A percentile compares a stretch with the other conserved stretches of the same genome.
Evolutionary conservation across 202 grass and related monocot genomes (phyloP).

Genomic region (Schoenoplectus tabernaemontani): DNA sequence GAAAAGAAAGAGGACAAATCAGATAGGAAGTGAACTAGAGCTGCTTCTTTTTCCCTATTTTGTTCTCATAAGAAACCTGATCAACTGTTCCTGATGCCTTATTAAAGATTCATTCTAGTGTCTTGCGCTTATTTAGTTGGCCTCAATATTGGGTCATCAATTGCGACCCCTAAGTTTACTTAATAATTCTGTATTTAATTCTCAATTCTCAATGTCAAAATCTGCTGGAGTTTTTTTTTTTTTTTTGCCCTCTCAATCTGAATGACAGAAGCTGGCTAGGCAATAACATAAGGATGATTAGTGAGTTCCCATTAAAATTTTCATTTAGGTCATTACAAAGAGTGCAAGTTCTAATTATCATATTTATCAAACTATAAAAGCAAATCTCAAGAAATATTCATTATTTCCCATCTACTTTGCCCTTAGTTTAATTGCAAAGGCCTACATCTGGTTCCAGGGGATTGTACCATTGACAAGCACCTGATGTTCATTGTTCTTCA

Average conservation of each 20-base stretch:
- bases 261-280: not conserved
- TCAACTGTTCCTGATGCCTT: not conserved
- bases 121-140: not conserved
- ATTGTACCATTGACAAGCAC: conserved; percentile 12
- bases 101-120: not conserved
- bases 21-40: not conserved
- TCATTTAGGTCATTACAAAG: conserved; percentile 1
- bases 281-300: not conserved
- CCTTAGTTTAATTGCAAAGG: conserved; percentile 8
- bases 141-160: not conserved
- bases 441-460: conserved; percentile 8
- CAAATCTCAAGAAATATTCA: not conserved
- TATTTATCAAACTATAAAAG: not conserved
- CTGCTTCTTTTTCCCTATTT: not conserved
- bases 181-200: not conserved
- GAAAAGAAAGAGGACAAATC: conserved; percentile 4
- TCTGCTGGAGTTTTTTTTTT: not conserved
- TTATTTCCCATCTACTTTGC: conserved; percentile 5
- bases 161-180: not conserved
- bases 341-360: not conserved
- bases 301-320: not conserved
- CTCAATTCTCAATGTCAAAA: not conserved
- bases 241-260: not conserved
- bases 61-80: not conserved
- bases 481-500: conserved; percentile 22